A percentile compares a stretch with the other conserved stretches of the same genome.
Conservation (phyloP, 176 grass and related monocot species). For the Hordeum marinum region DNA sequence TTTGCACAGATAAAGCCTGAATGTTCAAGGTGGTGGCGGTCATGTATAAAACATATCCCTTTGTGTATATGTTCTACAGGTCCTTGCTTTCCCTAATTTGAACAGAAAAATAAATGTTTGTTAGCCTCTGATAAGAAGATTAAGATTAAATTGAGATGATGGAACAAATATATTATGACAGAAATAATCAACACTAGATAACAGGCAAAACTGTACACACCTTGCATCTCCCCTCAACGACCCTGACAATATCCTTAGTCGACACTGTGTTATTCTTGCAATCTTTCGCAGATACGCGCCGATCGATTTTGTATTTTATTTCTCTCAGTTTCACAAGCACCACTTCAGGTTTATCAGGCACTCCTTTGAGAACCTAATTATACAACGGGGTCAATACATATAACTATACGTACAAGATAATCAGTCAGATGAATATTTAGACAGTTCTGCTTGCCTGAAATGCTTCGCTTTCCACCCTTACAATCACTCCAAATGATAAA, state of each 20-base stretch:
- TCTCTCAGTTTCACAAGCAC: constrained; percentile 74
- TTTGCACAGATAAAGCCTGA: constrained; percentile 86
- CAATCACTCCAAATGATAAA: constrained; percentile 81
- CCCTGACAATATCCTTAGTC: constrained; percentile 74
- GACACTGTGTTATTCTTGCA: constrained; percentile 54
- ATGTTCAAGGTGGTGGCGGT: constrained; percentile 77
- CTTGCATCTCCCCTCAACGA: constrained; percentile 69
- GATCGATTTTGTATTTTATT: constrained; percentile 74
- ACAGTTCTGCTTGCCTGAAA: constrained; percentile 57
- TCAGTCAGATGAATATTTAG: neutral
- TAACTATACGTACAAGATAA: neutral
- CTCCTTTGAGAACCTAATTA: constrained; percentile 72
- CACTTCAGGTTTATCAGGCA: constrained; percentile 64
- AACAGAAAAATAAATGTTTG: neutral
- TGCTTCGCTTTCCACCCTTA: constrained; percentile 81
- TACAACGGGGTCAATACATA: constrained; percentile 21
- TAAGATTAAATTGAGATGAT: neutral
- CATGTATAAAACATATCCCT: constrained; percentile 83
- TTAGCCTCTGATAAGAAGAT: neutral
- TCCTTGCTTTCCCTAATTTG: constrained; percentile 76
- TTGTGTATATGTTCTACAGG: constrained; percentile 79
- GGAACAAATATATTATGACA: neutral
- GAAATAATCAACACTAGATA: neutral
- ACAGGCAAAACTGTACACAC: constrained; percentile 26
- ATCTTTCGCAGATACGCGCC: constrained; percentile 52